Conservation (phyloP, 2,329 filamentous ascomycete species). For the Dactylellina cionopaga region DNA sequence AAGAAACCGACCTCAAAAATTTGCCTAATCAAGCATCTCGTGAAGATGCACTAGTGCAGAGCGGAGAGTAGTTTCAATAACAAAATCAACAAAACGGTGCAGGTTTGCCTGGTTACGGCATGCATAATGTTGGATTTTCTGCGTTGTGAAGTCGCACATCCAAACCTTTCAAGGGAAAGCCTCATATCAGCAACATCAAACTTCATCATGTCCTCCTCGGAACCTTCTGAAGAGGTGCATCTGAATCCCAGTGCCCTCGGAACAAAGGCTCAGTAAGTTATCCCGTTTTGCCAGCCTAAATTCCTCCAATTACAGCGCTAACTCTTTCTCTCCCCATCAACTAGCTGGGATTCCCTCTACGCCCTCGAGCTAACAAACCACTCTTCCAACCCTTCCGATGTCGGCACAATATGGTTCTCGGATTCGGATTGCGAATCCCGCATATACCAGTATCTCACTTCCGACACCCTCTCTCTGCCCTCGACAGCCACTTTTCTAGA, state of each 20-base stretch:
- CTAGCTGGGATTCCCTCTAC: constrained; percentile 81
- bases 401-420: constrained; percentile 95
- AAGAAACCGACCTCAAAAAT: too few species aligned
- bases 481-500: constrained; percentile 75
- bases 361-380: constrained; percentile 76
- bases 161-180: constrained; percentile 11
- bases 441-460: constrained; percentile 74
- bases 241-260: constrained; percentile 69
- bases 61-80: too few species aligned
- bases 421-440: constrained; percentile 88
- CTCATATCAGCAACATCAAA: too few species aligned
- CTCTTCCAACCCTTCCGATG: constrained; percentile 76
- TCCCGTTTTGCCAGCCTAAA: constrained; percentile 22
- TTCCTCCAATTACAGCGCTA: not conserved
- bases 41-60: too few species aligned
- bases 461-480: constrained; percentile 60
- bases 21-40: too few species aligned
- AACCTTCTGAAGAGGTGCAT: constrained; percentile 37
- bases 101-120: not conserved
- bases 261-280: constrained; percentile 85
- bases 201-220: constrained; percentile 27
- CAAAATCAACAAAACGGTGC: too few species aligned
- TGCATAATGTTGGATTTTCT: constrained; percentile 6
- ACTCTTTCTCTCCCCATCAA: not conserved
- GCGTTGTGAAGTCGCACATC: not conserved